These are phyloP conservation scores for Intubia oerlemansii DNA, from an alignment of 2,329 filamentous ascomycete genomes.

Conservation along the genomic window DNA sequence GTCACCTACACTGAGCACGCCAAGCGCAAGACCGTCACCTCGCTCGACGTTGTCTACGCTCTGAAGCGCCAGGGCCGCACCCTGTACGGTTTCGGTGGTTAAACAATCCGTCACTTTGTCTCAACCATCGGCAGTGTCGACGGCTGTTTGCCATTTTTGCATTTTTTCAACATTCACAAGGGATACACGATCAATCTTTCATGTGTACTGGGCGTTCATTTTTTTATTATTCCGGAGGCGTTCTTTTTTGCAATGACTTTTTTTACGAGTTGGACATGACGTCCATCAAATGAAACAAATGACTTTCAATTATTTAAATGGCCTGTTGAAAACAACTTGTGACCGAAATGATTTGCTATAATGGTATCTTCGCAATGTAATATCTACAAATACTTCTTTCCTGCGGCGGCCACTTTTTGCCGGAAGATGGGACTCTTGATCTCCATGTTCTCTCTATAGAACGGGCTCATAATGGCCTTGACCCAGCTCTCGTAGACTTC, in stretches of 20 bases:
- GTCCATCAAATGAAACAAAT: no score
- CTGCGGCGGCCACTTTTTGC: conserved; percentile 61
- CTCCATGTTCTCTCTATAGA: conserved; percentile 70
- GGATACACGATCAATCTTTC: no score
- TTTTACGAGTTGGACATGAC: no score
- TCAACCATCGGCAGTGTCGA: no score
- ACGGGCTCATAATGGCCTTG: conserved; percentile 93
- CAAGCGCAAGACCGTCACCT: conserved; percentile 64
- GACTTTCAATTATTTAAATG: no score
- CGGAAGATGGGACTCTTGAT: conserved; percentile 77
- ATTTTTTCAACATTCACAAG: no score
- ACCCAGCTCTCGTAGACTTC: conserved; percentile 96
- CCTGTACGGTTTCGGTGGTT: conserved; percentile 81
- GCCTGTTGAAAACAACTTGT: no score
- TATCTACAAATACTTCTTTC: conserved; percentile 68
- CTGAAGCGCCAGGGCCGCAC: conserved; percentile 52
- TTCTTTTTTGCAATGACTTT: no score
- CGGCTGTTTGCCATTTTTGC: not conserved
- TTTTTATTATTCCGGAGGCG: no score
- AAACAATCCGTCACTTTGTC: no score
- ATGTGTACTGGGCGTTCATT: conserved; percentile 5
- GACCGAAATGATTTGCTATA: no score
- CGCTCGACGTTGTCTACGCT: conserved; percentile 45
- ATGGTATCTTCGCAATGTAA: not conserved
- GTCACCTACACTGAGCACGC: conserved; percentile 65